These are phyloP conservation scores for Hypomontagnella monticulosa DNA, from an alignment of 495 filamentous ascomycete species.

Conservation along the genomic window DNA sequence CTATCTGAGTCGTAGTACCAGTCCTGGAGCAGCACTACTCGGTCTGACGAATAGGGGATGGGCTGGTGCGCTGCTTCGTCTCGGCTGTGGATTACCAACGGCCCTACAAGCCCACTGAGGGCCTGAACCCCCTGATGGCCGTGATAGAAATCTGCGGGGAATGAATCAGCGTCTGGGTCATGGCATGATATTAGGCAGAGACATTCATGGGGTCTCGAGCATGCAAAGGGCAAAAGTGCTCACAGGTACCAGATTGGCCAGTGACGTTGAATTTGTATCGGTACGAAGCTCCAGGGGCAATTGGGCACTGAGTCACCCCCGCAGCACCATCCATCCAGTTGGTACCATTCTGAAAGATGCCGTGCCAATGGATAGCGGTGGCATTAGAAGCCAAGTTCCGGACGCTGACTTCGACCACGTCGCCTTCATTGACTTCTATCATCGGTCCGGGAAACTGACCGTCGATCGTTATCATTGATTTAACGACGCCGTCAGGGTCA, in stretches of 20 bases:
- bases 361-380: conserved; percentile 72
- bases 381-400: conserved; percentile 56
- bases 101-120: conserved; percentile 65
- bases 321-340: conserved; percentile 70
- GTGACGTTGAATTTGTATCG: conserved; percentile 56
- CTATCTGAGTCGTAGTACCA: conserved; percentile 66
- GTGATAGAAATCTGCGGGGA: conserved; percentile 50
- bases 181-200: background rate
- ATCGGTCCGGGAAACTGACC: conserved; percentile 63
- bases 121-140: conserved; percentile 54
- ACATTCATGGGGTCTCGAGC: conserved; percentile 4
- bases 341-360: conserved; percentile 69
- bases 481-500: conserved; percentile 63
- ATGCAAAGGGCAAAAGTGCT: conserved; percentile 39
- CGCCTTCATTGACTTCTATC: conserved; percentile 60
- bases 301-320: conserved; percentile 73
- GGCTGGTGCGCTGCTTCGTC: conserved; percentile 53
- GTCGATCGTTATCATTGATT: conserved; percentile 62
- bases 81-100: conserved; percentile 62
- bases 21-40: conserved; percentile 65
- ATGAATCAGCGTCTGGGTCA: conserved; percentile 42
- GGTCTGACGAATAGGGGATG: conserved; percentile 59
- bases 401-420: conserved; percentile 57
- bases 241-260: conserved; percentile 59
- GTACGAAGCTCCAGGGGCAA: conserved; percentile 62